Conservation (phyloP, 106 monocot species). For the Agapanthus africanus region DNA sequence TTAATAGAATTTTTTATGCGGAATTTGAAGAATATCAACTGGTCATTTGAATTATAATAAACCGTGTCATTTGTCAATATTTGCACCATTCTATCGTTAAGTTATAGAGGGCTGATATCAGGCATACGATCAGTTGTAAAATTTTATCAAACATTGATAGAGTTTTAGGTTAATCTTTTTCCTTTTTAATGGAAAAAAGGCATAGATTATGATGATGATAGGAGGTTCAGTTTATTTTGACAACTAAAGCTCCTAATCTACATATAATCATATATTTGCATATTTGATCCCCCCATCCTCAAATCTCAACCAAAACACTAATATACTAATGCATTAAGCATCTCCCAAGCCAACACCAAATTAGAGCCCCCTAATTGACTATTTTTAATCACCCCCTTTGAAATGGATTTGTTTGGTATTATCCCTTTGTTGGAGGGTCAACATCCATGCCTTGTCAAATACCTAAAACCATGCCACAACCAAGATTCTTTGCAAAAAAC, state of each 20-base stretch:
- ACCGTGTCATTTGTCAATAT: too few species aligned
- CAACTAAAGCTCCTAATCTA: conserved; percentile 2
- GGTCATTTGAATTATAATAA: background rate
- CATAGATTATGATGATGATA: too few species aligned
- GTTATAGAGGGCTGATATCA: too few species aligned
- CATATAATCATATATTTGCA: conserved; percentile 4
- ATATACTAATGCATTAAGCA: background rate
- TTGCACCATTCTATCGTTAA: too few species aligned
- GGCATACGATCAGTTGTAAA: too few species aligned
- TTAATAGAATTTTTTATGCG: too few species aligned
- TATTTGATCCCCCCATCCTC: background rate
- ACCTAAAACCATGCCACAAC: conserved; percentile 27
- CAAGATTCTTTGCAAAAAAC: conserved; percentile 26
- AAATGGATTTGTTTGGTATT: conserved; percentile 31
- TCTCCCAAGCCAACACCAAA: background rate
- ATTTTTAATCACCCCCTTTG: background rate
- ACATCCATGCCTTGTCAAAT: conserved; percentile 43
- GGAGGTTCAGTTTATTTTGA: conserved; percentile 5
- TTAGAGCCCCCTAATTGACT: background rate
- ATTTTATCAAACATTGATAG: too few species aligned
- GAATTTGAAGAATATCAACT: conserved; percentile 28
- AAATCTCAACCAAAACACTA: conserved; percentile 12
- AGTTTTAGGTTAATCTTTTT: background rate
- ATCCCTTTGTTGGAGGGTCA: conserved; percentile 47
- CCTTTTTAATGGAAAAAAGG: background rate